Percentiles rank a stretch among this genome's conserved stretches.
These are phyloP conservation scores for Clohesyomyces aquaticus DNA, from an alignment of 495 filamentous ascomycete species.

Conservation along the genomic window DNA sequence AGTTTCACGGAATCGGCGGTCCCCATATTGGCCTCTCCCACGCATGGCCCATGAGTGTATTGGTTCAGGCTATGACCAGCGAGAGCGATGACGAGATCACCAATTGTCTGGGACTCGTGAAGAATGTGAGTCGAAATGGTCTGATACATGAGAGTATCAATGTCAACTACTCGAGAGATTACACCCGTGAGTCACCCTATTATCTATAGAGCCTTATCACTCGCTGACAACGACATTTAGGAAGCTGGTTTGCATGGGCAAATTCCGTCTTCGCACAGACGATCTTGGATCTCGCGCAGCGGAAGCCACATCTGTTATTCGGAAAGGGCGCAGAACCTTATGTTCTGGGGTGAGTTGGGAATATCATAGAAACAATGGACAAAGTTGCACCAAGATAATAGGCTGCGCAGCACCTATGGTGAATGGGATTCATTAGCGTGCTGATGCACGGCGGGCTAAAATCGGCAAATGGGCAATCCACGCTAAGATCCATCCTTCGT, in stretches of 20 bases:
- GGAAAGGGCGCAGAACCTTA: conserved; percentile 54
- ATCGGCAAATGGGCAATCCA: too few species aligned
- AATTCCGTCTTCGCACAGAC: conserved; percentile 96
- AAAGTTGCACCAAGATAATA: too few species aligned
- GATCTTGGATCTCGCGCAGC: conserved; percentile 81
- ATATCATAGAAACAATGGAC: too few species aligned
- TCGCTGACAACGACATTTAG: conserved; percentile 9
- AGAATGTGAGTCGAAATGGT: conserved; percentile 71
- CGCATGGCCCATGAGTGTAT: conserved; percentile 96
- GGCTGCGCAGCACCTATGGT: too few species aligned
- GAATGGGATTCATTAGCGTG: too few species aligned
- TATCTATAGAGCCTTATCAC: background rate
- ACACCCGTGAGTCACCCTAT: conserved; percentile 64
- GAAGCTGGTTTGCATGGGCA: conserved; percentile 91
- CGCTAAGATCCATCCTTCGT: too few species aligned
- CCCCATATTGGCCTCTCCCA: conserved; percentile 80
- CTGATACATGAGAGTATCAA: conserved; percentile 92
- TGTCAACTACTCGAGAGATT: conserved; percentile 72
- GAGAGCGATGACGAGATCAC: conserved; percentile 83
- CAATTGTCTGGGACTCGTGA: conserved; percentile 70
- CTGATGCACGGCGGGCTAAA: too few species aligned
- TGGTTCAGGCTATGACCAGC: conserved; percentile 90
- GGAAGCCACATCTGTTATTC: conserved; percentile 89
- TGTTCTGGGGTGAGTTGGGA: conserved; percentile 32
- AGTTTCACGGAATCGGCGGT: conserved; percentile 88